A percentile compares a stretch with the other conserved stretches of the same genome.
phyloP scores from a whole-genome alignment of 768 basidiomycete species.

The Lepiota venenata region DNA sequence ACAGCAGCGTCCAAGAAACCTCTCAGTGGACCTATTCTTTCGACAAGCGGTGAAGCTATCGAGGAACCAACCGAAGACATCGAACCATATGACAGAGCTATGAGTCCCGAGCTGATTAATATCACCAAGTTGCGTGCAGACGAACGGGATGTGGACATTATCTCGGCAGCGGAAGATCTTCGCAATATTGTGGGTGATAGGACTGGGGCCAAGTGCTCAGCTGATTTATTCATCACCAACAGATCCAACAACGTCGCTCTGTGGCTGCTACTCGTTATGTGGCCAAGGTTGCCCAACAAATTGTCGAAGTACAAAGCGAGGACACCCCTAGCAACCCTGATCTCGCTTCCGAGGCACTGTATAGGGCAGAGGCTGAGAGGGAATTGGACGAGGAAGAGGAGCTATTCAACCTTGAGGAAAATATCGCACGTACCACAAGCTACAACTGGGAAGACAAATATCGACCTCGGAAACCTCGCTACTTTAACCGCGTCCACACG shows the following conservation, averaged over 20 bases:
- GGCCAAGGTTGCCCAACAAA: slow-evolving; percentile 63
- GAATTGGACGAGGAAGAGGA: slow-evolving; percentile 97
- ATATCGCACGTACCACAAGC: slow-evolving; percentile 73
- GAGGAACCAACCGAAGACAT: slow-evolving; percentile 51
- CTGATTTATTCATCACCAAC: slow-evolving; percentile 9
- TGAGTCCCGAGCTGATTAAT: slow-evolving; percentile 81
- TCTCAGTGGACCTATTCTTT: slow-evolving; percentile 32
- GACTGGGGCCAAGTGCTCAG: not conserved
- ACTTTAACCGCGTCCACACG: slow-evolving; percentile 98
- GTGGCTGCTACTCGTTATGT: slow-evolving; percentile 89
- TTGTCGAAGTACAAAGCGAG: slow-evolving; percentile 51
- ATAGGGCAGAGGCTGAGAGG: slow-evolving; percentile 87
- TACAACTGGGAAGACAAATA: slow-evolving; percentile 99
- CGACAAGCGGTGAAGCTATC: slow-evolving; percentile 28
- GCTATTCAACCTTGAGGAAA: slow-evolving; percentile 90
- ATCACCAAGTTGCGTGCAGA: slow-evolving; percentile 68
- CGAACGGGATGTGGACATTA: slow-evolving; percentile 77
- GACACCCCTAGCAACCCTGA: slow-evolving; percentile 65
- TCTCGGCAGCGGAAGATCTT: slow-evolving; percentile 64
- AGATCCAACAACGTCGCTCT: slow-evolving; percentile 78
- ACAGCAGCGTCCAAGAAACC: slow-evolving; percentile 45
- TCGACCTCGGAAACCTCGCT: slow-evolving; percentile 92
- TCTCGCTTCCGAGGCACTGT: slow-evolving; percentile 85
- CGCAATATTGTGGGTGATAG: slow-evolving; percentile 53
- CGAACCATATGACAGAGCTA: slow-evolving; percentile 79